phyloP scores from a whole-genome alignment of 345 rosid genomes.

The Sapria himalayana region DNA sequence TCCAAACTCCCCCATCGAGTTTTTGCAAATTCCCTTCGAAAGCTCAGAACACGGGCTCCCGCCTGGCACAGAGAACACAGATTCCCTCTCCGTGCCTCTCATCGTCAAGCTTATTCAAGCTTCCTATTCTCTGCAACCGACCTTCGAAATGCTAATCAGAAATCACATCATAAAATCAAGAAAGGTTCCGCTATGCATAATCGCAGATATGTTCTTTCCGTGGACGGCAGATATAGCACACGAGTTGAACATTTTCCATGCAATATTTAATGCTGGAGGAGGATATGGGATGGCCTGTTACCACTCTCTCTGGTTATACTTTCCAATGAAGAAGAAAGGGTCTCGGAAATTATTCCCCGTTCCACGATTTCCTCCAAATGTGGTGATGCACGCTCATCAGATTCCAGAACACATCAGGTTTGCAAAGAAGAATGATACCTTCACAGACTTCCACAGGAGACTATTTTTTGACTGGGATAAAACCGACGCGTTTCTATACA shows the following conservation, averaged over 20 bases:
- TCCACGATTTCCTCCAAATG: neutral
- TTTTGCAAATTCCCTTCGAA: constrained; percentile 1
- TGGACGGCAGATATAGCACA: constrained; percentile 1
- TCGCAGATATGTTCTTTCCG: constrained; percentile 3
- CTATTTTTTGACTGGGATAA: neutral
- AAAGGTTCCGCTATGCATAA: constrained; percentile 1
- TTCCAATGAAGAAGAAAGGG: neutral
- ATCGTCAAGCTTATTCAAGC: neutral
- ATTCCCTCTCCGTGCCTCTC: neutral
- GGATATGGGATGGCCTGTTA: constrained; percentile 5
- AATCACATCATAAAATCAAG: neutral
- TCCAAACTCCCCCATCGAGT: neutral
- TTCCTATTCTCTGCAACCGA: neutral
- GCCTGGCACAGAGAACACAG: constrained; percentile 3
- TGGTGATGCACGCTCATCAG: neutral
- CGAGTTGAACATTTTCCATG: constrained; percentile 1
- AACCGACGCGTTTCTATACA: neutral
- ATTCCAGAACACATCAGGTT: neutral
- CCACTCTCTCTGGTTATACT: constrained; percentile 3
- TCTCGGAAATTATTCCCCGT: neutral
- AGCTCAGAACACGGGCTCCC: constrained; percentile 8
- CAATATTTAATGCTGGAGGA: neutral
- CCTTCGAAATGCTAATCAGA: neutral
- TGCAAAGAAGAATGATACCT: neutral
- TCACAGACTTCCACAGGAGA: neutral